Evolutionary conservation across 108 stramenopile species (phyloP), one percentile per base, ranked within the genome.

Genomic region (Phaeodactylum tricornutum): DNA sequence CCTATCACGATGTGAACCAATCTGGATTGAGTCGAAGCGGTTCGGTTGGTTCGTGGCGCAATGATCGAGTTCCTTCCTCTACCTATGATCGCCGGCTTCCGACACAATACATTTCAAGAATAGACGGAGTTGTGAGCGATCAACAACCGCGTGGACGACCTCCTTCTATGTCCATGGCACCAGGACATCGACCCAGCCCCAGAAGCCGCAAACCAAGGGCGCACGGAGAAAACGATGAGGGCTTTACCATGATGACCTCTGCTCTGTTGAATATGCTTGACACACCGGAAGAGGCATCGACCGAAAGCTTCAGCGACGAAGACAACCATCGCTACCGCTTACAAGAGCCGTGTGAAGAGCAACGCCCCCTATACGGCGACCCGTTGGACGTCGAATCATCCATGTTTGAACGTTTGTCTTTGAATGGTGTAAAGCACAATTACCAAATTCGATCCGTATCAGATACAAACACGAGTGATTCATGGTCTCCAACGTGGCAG

Each of bases 201-300:
- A n/a, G n/a, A n/a, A 14, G 53, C 36, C 57, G 45, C 19, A 29
- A 29, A 29, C 42, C 14, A 20, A 45, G 6, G 17, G 47, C 26
- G 30, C 42, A 19, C 8, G 53, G 47, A 17, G 56, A 61, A 20
- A 67, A 51, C 7, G 83, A 84, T 41, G 82, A 82, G 39, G 87
- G 87, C 1, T 55, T 89, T 7, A 77, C 81, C 19, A 72, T 72
- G 76, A 89, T 89, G 87, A 85, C 87, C 43, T 82, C 83, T 32
- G 78, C 80, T 14, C 60, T 89, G 27, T 62, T 89, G 24, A 84
- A 72, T 11, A 84, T 89, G 87, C 70, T 89, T 26, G 81, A 80
- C 21, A 74, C 67, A n/a, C 59, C 74, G 7, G 81, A 77, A 62
- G 80, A 81, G 28, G 59, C 52, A 11, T 49, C 60, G 9, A 39